phyloP scores from a whole-genome alignment of 257 asterid genomes.

The Leonotis leonurus region DNA sequence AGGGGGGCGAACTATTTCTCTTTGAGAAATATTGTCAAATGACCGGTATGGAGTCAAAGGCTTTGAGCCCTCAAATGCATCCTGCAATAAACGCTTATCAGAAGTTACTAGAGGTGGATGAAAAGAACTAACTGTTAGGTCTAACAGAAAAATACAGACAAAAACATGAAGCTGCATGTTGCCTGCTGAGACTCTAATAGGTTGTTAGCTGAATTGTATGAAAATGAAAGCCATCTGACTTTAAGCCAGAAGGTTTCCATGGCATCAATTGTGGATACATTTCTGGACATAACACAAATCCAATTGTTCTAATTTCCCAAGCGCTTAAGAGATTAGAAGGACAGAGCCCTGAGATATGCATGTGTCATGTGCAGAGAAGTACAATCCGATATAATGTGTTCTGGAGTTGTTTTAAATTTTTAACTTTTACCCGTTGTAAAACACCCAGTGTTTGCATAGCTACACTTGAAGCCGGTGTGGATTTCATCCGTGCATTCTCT shows the following conservation, averaged over 20 bases:
- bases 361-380: background rate
- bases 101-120: background rate
- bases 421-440: constrained; percentile 46
- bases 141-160: background rate
- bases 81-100: constrained; percentile 35
- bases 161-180: background rate
- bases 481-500: constrained; percentile 40
- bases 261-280: background rate
- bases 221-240: background rate
- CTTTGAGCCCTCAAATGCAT: constrained; percentile 42
- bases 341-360: background rate
- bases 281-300: background rate
- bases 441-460: constrained; percentile 62
- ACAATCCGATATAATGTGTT: background rate
- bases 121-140: background rate
- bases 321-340: background rate
- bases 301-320: background rate
- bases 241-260: background rate
- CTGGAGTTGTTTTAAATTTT: constrained; percentile 19
- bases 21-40: constrained; percentile 37
- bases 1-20: constrained; percentile 41
- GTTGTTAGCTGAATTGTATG: background rate
- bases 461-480: constrained; percentile 51
- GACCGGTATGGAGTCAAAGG: constrained; percentile 63
- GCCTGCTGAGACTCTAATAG: background rate